Conservation (phyloP, 2,329 filamentous ascomycete species). For the Claviceps cyperi region DNA sequence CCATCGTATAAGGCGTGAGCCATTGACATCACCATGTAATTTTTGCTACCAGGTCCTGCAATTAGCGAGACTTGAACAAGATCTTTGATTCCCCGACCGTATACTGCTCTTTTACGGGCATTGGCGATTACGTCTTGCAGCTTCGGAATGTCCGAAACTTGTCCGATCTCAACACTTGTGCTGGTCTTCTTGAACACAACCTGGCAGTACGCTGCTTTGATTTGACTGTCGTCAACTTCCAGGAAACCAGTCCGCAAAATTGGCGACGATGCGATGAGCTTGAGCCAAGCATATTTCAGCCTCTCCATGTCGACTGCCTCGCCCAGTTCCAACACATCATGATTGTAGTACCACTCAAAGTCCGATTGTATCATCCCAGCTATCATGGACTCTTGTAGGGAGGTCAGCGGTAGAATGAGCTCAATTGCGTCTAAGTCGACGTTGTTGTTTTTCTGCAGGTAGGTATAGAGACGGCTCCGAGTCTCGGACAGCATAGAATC, state of each 20-base stretch:
- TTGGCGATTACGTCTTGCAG: conserved; percentile 21
- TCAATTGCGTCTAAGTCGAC: conserved; percentile 31
- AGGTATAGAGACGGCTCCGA: conserved; percentile 19
- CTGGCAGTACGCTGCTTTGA: conserved; percentile 38
- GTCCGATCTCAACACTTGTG: conserved; percentile 10
- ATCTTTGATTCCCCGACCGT: conserved; percentile 19
- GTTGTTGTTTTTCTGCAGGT: conserved; percentile 20
- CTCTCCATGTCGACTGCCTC: conserved; percentile 36
- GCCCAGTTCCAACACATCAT: conserved; percentile 55
- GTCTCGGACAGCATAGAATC: neutral
- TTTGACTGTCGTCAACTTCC: conserved; percentile 44
- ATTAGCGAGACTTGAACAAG: conserved; percentile 37
- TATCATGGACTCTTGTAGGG: conserved; percentile 77
- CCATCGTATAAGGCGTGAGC: conserved; percentile 85
- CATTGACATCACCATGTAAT: conserved; percentile 51
- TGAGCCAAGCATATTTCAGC: conserved; percentile 47
- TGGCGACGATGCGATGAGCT: conserved; percentile 44
- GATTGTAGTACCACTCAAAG: conserved; percentile 70
- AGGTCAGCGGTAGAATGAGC: conserved; percentile 57
- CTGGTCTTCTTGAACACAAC: conserved; percentile 21
- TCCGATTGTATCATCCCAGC: conserved; percentile 65
- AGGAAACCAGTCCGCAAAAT: conserved; percentile 66
- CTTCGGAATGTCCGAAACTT: conserved; percentile 17
- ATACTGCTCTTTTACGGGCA: conserved; percentile 23
- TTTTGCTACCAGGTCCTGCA: conserved; percentile 13